Conservation (phyloP, 2,329 filamentous ascomycete genomes). For the Dactylellina sp. region DNA sequence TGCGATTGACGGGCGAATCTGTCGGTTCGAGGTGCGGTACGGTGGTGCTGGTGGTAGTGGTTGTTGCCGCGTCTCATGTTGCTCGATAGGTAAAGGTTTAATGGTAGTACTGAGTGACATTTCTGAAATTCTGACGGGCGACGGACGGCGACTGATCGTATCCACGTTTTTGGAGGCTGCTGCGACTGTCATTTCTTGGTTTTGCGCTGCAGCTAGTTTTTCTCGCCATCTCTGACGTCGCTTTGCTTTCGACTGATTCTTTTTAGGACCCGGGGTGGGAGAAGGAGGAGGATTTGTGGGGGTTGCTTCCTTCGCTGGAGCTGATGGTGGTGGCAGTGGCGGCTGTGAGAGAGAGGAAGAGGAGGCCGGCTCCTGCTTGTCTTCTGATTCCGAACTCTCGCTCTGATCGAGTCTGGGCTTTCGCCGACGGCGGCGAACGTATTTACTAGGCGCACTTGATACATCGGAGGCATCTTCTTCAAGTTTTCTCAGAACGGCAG, state of each 20-base stretch:
- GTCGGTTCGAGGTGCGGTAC: background rate
- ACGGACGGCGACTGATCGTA: no score
- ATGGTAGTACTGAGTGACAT: background rate
- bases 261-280: background rate
- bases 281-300: no score
- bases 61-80: no score
- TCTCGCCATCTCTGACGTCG: slow-evolving; percentile 10
- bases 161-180: no score
- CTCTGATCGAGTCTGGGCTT: background rate
- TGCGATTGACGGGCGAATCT: background rate
- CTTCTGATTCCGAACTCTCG: background rate
- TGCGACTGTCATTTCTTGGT: background rate
- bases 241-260: slow-evolving; percentile 14
- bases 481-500: background rate
- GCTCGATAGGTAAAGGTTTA: no score
- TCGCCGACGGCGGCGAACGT: slow-evolving; percentile 11
- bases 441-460: slow-evolving; percentile 1
- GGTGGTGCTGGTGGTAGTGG: background rate
- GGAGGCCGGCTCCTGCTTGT: background rate
- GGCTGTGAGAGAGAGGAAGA: background rate
- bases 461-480: slow-evolving; percentile 1
- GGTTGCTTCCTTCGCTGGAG: no score
- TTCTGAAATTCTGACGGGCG: background rate
- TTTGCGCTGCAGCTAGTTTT: background rate
- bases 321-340: no score